Evolutionary conservation across 192 early-diverging fungal genomes (phyloP), one percentile per base, ranked within the genome.

Genomic region (Backusella liffmaniae): DNA sequence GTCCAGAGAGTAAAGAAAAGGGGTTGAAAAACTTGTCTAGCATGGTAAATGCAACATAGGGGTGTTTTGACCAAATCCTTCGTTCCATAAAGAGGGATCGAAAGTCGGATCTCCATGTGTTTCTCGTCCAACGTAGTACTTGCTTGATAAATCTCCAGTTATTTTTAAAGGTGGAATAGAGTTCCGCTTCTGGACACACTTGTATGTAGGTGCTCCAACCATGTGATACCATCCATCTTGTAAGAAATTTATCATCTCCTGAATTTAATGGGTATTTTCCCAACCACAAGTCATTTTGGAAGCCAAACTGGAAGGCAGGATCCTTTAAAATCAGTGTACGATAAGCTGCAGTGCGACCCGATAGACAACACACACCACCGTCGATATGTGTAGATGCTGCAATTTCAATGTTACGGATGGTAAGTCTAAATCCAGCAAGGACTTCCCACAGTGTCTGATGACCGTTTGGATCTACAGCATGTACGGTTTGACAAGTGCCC

Each of bases 141-240:
- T 90, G 89, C 53, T 88, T 89, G 21, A 90, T 78, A 53, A 90
- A 90, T n/a, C 87, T 77, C 88, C 88, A 90, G 70, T 90, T 90
- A 77, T 90, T 81, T 65, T 90, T 90, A 77, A 90, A 90, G 15
- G 89, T 90, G 1, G 89, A 90, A 23, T 30, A 74, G 12, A 90
- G 81, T 35, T 90, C 88, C 44, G 85, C 89, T 73, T 90, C 82
- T 4, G 86, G 83, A 51, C 86, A 86, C n/a, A 84, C 82, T 73
- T 90, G 89, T 36, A 90, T 88, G 70, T 80, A 86, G 18, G 89
- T 90, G 56, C 74, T 75, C 89, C 89, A 90, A 1, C 80, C 78
- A 77, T 90, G 88, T 1, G 88, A 87, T 62, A 89, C 86, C 77
- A 90, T 80, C 89, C 89, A 90, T 30, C 89, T 84, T 1, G 89